These are phyloP conservation scores for Pseudotsuga menziesii DNA, from an alignment of 75 land plant genomes.

Conservation along the genomic window DNA sequence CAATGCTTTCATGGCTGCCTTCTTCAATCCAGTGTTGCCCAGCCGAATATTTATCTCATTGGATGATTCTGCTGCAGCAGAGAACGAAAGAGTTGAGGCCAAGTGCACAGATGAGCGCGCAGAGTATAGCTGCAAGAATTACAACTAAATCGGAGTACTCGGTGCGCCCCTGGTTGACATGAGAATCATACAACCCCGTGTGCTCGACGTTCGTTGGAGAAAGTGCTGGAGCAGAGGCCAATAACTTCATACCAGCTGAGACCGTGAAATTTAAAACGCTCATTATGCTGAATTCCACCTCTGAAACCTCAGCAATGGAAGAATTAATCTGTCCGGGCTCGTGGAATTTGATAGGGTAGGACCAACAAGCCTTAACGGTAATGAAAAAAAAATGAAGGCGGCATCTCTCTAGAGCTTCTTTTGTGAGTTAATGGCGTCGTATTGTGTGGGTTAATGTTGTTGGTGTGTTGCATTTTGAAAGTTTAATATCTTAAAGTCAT, in stretches of 20 bases:
- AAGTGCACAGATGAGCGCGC: conserved; percentile 20
- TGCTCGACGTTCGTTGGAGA: conserved; percentile 12
- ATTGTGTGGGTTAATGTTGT: too few relatives aligned
- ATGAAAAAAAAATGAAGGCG: too few relatives aligned
- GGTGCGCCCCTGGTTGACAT: conserved; percentile 15
- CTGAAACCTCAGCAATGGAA: conserved; percentile 3
- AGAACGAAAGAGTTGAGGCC: conserved; percentile 21
- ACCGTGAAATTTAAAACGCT: conserved; percentile 12
- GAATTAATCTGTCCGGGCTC: conserved; percentile 19
- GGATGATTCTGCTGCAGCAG: conserved; percentile 5
- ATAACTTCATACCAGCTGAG: conserved; percentile 5
- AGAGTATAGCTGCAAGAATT: conserved; percentile 21
- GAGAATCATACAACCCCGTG: conserved; percentile 5
- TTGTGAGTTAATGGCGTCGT: too few relatives aligned
- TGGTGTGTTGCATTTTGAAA: too few relatives aligned
- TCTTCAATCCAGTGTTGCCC: conserved; percentile 23
- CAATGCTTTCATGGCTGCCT: conserved; percentile 26
- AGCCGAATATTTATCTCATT: conserved; percentile 7
- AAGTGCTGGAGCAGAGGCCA: conserved; percentile 13
- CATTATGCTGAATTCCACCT: conserved; percentile 21
- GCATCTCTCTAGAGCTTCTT: too few relatives aligned
- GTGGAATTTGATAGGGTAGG: too few relatives aligned
- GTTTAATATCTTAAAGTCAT: too few relatives aligned
- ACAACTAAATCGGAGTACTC: conserved; percentile 11
- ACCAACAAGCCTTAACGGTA: too few relatives aligned